Evolutionary conservation across 805 yeast species (phyloP).

Genomic region (Metschnikowia sp.): DNA sequence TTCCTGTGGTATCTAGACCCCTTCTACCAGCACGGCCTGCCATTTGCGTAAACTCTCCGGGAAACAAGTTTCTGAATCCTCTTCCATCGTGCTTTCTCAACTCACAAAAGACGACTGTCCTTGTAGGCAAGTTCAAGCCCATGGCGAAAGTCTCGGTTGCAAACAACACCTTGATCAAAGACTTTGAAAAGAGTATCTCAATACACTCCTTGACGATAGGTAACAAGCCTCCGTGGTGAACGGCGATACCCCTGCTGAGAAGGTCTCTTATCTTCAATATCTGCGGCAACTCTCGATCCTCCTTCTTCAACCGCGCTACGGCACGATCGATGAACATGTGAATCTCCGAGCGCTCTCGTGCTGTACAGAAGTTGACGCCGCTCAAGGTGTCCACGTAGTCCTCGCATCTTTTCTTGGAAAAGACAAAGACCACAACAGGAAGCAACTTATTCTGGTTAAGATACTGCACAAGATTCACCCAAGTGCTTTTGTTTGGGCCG

Average conservation of each 20-base stretch:
- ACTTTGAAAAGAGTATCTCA: slow-evolving; percentile 84
- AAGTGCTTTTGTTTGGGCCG: slow-evolving; percentile 75
- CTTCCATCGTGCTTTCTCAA: slow-evolving; percentile 89
- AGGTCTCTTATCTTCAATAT: slow-evolving; percentile 78
- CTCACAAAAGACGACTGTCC: slow-evolving; percentile 90
- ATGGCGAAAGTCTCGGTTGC: slow-evolving; percentile 99
- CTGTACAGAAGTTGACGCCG: slow-evolving; percentile 74
- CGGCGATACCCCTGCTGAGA: slow-evolving; percentile 88
- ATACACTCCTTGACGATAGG: slow-evolving; percentile 93
- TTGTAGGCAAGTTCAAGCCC: slow-evolving; percentile 95
- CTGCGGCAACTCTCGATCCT: slow-evolving; percentile 92
- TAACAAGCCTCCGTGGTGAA: slow-evolving; percentile 90
- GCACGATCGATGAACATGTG: slow-evolving; percentile 93
- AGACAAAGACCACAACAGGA: slow-evolving; percentile 92
- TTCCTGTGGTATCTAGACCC: slow-evolving; percentile 90
- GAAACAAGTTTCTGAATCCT: slow-evolving; percentile 72
- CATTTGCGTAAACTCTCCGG: slow-evolving; percentile 99
- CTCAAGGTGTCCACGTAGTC: slow-evolving; percentile 80
- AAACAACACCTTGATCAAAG: slow-evolving; percentile 83
- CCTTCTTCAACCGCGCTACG: slow-evolving; percentile 79
- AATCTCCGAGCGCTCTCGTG: slow-evolving; percentile 85
- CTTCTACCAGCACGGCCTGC: slow-evolving; percentile 98
- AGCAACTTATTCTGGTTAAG: slow-evolving; percentile 65
- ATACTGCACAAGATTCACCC: slow-evolving; percentile 70
- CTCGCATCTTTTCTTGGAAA: slow-evolving; percentile 90